Evolutionary conservation across 2,329 filamentous ascomycete species (phyloP), one percentile per base, ranked within the genome.

Genomic region (Alternaria ventricosa): DNA sequence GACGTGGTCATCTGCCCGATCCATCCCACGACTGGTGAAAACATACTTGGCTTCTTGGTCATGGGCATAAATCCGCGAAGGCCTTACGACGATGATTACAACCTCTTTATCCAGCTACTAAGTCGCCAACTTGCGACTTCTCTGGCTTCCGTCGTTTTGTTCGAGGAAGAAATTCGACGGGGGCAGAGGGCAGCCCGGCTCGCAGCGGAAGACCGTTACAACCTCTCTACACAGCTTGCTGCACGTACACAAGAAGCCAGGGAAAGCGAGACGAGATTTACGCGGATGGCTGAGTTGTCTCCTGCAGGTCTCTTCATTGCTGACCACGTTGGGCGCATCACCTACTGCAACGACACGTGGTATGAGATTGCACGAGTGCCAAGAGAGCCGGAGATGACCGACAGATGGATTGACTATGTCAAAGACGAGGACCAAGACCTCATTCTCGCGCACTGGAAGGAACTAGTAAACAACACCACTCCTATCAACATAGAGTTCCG

Each of bases 251-350:
- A 87, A 73, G 84, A 87, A 75, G 86, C 85, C 3, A 82, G 83
- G 25, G 85, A 87, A 60, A 86, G 89, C 75, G 92, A 96, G 76
- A 90, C 91, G 30, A 90, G 90, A 61, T 96, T 96, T 75, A 93
- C 91, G 1, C 86, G 92, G 47, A 94, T 96, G 91, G 92, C 92
- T 3, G 92, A 94, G 74, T 92, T 93, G 67, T 91, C 92, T 0
- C 92, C 92, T 0, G 92, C 94, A 1, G 93, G 92, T 27, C 90
- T 96, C 82, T 95, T 95, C 76, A 94, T 96, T 69, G 91, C 92
- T n/a, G 87, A 93, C 73, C 85, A 87, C 0, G 79, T 84, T 44
- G 92, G 93, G 4, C 83, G 86, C 23, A 92, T 96, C 70, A 92
- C 87, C 10, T 96, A 93, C 75, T 92, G 90, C 75, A 96, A 96